phyloP scores from a whole-genome alignment of 2,329 filamentous ascomycete species.

The Aspergillus cejpii region DNA sequence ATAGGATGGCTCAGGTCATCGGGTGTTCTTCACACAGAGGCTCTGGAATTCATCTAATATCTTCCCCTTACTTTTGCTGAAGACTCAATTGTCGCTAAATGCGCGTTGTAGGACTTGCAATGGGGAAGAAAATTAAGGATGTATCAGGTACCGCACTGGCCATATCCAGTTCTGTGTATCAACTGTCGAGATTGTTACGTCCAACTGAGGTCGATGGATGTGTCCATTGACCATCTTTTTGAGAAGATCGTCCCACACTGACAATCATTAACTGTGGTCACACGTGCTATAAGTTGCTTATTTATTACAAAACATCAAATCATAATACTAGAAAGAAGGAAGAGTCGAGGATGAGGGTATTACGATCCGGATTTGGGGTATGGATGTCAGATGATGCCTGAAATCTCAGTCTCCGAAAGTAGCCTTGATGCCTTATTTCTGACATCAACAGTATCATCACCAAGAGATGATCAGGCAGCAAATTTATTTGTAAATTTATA shows the following conservation, averaged over 20 bases:
- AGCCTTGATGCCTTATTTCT: no score
- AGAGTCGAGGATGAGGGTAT: not conserved
- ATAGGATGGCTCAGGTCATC: no score
- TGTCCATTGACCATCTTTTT: not conserved
- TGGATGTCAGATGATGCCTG: no score
- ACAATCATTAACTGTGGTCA: not conserved
- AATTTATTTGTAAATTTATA: no score
- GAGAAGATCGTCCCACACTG: not conserved
- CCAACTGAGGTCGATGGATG: slow-evolving; percentile 1
- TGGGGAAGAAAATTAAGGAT: not conserved
- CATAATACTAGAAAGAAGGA: not conserved
- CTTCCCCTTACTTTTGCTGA: not conserved
- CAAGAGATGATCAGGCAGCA: no score
- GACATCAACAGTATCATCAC: no score
- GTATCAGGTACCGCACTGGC: slow-evolving; percentile 21
- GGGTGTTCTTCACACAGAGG: no score
- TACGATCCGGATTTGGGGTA: no score
- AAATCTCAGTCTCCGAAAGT: no score
- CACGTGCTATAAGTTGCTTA: not conserved
- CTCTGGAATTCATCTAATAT: no score
- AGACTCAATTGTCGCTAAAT: not conserved
- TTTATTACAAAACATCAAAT: not conserved
- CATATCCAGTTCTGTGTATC: slow-evolving; percentile 11
- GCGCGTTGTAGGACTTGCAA: not conserved
- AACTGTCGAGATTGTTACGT: slow-evolving; percentile 5